phyloP scores from a whole-genome alignment of 768 basidiomycete species.

The Tulasnella sp. region DNA sequence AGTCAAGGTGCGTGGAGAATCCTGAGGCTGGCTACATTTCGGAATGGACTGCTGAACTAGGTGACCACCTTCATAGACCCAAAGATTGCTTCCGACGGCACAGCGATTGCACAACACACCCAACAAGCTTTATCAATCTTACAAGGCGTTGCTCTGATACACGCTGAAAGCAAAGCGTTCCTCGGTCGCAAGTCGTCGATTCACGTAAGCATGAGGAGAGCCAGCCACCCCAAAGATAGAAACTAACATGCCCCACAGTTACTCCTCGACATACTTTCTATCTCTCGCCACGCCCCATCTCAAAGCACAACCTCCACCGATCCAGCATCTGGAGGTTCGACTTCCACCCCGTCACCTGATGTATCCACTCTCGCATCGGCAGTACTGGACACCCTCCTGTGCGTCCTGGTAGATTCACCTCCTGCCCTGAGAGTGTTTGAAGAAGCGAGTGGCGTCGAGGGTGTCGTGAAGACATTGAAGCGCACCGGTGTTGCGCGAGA shows the following conservation, averaged over 20 bases:
- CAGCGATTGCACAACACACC: conserved; percentile 56
- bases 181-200: conserved; percentile 69
- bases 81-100: conserved; percentile 53
- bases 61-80: conserved; percentile 44
- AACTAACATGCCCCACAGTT: conserved; percentile 51
- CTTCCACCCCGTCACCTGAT: conserved; percentile 31
- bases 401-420: conserved; percentile 86
- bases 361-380: conserved; percentile 61
- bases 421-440: conserved; percentile 78
- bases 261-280: conserved; percentile 69
- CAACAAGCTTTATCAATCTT: conserved; percentile 65
- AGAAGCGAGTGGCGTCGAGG: conserved; percentile 71
- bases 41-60: conserved; percentile 22
- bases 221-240: background rate
- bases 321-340: background rate
- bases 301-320: conserved; percentile 29
- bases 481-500: conserved; percentile 82
- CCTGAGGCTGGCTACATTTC: background rate
- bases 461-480: conserved; percentile 86
- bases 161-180: conserved; percentile 66
- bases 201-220: conserved; percentile 55
- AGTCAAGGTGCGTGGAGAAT: conserved; percentile 24
- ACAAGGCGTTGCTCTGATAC: conserved; percentile 76
- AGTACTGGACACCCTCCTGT: conserved; percentile 81
- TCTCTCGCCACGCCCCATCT: conserved; percentile 64